Conservation (phyloP, 768 basidiomycete genomes). For the Lactarius akahatsu region DNA sequence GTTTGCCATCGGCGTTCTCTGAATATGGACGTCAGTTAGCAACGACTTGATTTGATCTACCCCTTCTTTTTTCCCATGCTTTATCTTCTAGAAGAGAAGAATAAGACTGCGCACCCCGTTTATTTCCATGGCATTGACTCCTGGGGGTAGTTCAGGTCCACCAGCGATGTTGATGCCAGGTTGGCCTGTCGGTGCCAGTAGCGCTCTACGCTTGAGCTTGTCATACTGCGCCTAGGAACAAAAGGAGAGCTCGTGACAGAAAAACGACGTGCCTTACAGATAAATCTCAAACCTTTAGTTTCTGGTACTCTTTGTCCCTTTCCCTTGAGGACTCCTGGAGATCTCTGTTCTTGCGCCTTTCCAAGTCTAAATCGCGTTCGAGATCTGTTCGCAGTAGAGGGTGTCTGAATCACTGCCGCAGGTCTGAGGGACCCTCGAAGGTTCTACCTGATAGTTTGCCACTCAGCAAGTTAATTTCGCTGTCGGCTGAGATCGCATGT, state of each 20-base stretch:
- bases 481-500: slow-evolving; percentile 55
- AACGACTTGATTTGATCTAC: neutral
- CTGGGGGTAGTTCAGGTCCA: slow-evolving; percentile 10
- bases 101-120: slow-evolving; percentile 10
- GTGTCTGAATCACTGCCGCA: neutral
- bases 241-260: neutral
- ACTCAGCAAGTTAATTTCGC: slow-evolving; percentile 68
- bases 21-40: slow-evolving; percentile 1
- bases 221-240: slow-evolving; percentile 64
- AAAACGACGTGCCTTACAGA: neutral
- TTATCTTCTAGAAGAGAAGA: neutral
- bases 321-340: slow-evolving; percentile 73
- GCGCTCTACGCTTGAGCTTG: slow-evolving; percentile 77
- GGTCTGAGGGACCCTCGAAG: neutral
- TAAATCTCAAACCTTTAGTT: slow-evolving; percentile 61
- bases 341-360: slow-evolving; percentile 71
- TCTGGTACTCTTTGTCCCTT: slow-evolving; percentile 84
- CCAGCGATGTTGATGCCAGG: slow-evolving; percentile 17
- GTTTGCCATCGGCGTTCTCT: slow-evolving; percentile 17
- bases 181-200: slow-evolving; percentile 45
- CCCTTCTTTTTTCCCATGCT: neutral
- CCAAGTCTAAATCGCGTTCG: slow-evolving; percentile 77
- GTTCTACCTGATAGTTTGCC: slow-evolving; percentile 61
- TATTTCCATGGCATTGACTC: slow-evolving; percentile 8
- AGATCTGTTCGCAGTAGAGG: slow-evolving; percentile 49